Percentiles rank a stretch among this genome's conserved stretches.
phyloP scores from a whole-genome alignment of 495 filamentous ascomycete genomes.

The Aspergillus saccharolyticus region DNA sequence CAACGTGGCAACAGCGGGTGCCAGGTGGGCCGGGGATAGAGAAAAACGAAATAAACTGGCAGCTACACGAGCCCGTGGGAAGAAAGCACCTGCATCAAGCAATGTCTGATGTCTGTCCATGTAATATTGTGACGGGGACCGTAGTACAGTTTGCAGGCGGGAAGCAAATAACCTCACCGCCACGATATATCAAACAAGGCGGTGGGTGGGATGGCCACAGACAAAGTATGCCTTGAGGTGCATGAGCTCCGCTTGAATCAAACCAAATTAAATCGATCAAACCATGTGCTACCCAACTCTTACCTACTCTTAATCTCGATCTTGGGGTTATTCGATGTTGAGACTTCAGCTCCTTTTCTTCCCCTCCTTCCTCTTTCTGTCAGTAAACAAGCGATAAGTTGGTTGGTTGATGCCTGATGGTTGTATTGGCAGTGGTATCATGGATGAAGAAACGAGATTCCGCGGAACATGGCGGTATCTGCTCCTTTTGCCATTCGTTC shows the following conservation, averaged over 20 bases:
- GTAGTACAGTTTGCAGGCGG: not conserved
- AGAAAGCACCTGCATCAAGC: slow-evolving; percentile 7
- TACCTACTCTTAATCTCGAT: too few relatives aligned
- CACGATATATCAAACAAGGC: slow-evolving; percentile 14
- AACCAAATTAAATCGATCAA: not conserved
- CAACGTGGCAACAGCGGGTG: slow-evolving; percentile 17
- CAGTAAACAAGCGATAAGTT: too few relatives aligned
- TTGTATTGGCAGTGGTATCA: too few relatives aligned
- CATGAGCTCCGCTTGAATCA: not conserved
- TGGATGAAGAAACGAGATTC: too few relatives aligned
- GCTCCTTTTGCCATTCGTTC: too few relatives aligned
- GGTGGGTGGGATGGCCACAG: not conserved
- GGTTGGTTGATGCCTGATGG: too few relatives aligned
- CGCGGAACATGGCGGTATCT: too few relatives aligned
- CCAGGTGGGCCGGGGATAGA: not conserved
- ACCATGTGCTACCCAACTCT: not conserved
- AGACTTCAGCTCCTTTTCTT: too few relatives aligned
- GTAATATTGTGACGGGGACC: not conserved
- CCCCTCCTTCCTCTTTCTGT: too few relatives aligned
- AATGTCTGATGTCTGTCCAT: slow-evolving; percentile 1
- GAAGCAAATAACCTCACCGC: slow-evolving; percentile 14
- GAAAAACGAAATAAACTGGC: not conserved
- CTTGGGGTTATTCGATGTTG: too few relatives aligned
- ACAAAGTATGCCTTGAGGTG: not conserved
- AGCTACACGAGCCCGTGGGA: not conserved